Evolutionary conservation across 345 rosid species (phyloP).

Genomic region (Aquilaria yunnanensis): DNA sequence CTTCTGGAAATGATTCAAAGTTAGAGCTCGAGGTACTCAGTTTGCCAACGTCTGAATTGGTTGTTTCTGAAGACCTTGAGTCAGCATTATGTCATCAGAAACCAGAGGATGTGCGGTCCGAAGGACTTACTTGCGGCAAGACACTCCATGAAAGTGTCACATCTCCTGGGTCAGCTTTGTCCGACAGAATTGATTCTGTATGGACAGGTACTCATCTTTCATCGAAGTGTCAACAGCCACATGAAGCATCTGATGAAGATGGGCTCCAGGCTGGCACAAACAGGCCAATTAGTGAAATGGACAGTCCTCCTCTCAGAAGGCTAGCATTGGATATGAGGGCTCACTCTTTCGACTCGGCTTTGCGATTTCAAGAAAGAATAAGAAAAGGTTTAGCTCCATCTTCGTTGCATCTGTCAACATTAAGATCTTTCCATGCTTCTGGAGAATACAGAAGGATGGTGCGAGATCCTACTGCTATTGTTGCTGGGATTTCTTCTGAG

Average conservation of each 20-base stretch:
- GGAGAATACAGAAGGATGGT: constrained; percentile 78
- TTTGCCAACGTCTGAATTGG: constrained; percentile 12
- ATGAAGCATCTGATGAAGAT: constrained; percentile 26
- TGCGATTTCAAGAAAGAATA: constrained; percentile 59
- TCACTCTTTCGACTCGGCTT: constrained; percentile 82
- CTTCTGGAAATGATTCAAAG: constrained; percentile 19
- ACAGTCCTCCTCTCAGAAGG: constrained; percentile 39
- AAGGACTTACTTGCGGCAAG: constrained; percentile 25
- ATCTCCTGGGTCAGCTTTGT: constrained; percentile 53
- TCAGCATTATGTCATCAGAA: constrained; percentile 19
- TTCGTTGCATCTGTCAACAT: constrained; percentile 48
- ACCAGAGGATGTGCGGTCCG: constrained; percentile 31
- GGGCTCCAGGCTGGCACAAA: constrained; percentile 23
- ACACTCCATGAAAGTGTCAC: constrained; percentile 20
- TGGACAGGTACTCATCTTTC: constrained; percentile 80
- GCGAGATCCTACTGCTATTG: constrained; percentile 70
- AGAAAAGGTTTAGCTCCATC: constrained; percentile 55
- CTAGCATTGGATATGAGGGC: constrained; percentile 54
- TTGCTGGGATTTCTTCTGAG: constrained; percentile 53
- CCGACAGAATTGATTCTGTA: constrained; percentile 95
- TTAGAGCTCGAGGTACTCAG: constrained; percentile 23
- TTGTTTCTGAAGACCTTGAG: constrained; percentile 23
- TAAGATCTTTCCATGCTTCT: constrained; percentile 82
- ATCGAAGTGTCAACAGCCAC: constrained; percentile 25
- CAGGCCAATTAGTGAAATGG: constrained; percentile 19